Base-by-base conservation (phyloP, 192 early-diverging fungal genomes). In the Helicostylum pulchrum region DNA sequence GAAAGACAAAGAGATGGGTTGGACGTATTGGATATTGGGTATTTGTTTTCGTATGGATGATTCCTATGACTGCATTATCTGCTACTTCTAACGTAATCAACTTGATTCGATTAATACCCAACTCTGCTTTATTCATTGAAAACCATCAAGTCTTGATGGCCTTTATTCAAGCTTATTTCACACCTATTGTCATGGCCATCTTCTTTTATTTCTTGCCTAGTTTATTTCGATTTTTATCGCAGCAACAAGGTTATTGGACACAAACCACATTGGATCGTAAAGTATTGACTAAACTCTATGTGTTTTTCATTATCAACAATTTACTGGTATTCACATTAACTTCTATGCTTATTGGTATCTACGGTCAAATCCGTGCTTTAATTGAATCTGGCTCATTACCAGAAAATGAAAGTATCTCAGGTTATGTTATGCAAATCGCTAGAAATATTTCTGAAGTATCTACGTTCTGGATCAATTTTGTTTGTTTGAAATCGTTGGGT, bases 401-500 rank as follows among this genome's bases (percentile, higher is more conserved):
- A 14, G 43, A 39, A n/a, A 46, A 60, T 17, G 53, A 63, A 17
- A 39, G 20, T 30, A 42, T 70, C 7, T 20, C 19, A 2, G 61
- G 55, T 15, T 70, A 70, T 36, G 39, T 70, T 10, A 43, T 70
- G 30, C 71, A 73, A 48, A 46, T 68, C 46, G 71, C 71, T 45
- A 62, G 59, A 31, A 73, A 73, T 15, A 53, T 85, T 15, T 58
- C 76, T 15, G 74, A 77, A 42, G 75, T 85, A 34, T 85, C 85
- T 10, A 73, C 84, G 62, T 92, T 92, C 71, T 92, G 90, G 90
- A 89, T 89, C 6, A 81, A 83, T n/a, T 90, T 88, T 66, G 81
- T 89, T 17, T 86, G 87, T 43, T 72, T 88, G 19, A 78, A 82
- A 54, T 84, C 81, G 23, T 68, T 90, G 36, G 84, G 83, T 34